Conservation (phyloP, 2,329 filamentous ascomycete species). For the Pyrenophora graminea region DNA sequence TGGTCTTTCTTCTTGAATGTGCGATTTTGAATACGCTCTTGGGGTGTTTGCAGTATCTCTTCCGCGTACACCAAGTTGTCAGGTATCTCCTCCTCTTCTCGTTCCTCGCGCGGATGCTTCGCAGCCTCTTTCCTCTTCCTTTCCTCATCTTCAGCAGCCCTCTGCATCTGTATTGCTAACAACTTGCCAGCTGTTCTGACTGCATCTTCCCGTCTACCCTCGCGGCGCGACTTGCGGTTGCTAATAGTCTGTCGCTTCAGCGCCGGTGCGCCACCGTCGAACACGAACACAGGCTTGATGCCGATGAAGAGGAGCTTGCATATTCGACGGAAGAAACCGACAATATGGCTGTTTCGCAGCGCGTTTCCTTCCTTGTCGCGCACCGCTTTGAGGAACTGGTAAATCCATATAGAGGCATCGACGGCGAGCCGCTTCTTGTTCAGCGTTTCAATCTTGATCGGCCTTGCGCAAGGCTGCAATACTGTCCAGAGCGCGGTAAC, state of each 20-base stretch:
- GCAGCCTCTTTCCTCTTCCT: conserved; percentile 62
- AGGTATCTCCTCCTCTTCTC: conserved; percentile 72
- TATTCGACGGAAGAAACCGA: conserved; percentile 97
- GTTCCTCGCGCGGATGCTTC: conserved; percentile 47
- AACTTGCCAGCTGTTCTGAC: conserved; percentile 87
- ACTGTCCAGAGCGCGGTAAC: conserved; percentile 98
- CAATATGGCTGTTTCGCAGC: conserved; percentile 90
- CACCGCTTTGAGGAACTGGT: conserved; percentile 98
- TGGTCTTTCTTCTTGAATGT: conserved; percentile 90
- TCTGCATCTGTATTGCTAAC: conserved; percentile 91
- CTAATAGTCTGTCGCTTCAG: conserved; percentile 91
- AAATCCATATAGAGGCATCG: conserved; percentile 99
- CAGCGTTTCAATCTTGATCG: conserved; percentile 93
- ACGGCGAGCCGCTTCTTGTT: conserved; percentile 96
- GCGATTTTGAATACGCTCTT: conserved; percentile 73
- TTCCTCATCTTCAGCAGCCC: conserved; percentile 82
- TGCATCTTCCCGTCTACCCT: conserved; percentile 91
- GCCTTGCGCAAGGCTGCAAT: conserved; percentile 89
- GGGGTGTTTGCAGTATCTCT: conserved; percentile 79
- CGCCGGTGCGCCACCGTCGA: conserved; percentile 90
- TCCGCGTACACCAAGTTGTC: conserved; percentile 84
- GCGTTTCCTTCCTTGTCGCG: conserved; percentile 98
- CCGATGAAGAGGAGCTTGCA: conserved; percentile 97
- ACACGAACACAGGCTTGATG: conserved; percentile 95
- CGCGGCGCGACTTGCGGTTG: conserved; percentile 74